phyloP scores from a whole-genome alignment of 495 filamentous ascomycete species.

The Extremus antarcticus region DNA sequence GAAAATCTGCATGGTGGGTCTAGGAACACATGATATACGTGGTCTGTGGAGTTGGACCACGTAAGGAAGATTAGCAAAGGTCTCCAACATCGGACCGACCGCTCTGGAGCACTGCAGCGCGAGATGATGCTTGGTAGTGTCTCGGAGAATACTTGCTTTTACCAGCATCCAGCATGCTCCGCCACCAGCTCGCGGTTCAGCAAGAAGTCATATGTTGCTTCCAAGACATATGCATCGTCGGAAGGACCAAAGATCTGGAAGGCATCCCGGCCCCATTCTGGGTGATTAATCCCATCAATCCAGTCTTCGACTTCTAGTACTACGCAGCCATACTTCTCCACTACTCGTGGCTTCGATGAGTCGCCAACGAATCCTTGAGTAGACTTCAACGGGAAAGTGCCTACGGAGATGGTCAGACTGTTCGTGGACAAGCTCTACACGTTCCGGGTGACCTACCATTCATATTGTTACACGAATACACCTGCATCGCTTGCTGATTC shows the following conservation, averaged over 20 bases:
- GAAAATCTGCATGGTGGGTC: too few relatives aligned
- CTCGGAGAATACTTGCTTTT: too few relatives aligned
- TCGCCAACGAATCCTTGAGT: slow-evolving; percentile 27
- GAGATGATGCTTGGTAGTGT: too few relatives aligned
- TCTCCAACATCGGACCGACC: too few relatives aligned
- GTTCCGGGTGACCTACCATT: slow-evolving; percentile 38
- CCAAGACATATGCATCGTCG: not conserved
- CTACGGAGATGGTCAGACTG: slow-evolving; percentile 9
- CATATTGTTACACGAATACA: slow-evolving; percentile 64
- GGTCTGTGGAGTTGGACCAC: too few relatives aligned
- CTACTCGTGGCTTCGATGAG: slow-evolving; percentile 27
- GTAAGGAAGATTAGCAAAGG: too few relatives aligned
- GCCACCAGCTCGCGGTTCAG: not conserved
- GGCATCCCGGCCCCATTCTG: not conserved
- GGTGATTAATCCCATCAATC: slow-evolving; percentile 18
- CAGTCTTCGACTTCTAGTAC: slow-evolving; percentile 39
- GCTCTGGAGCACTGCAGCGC: too few relatives aligned
- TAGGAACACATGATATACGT: too few relatives aligned
- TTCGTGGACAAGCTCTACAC: not conserved
- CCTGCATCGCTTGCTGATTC: slow-evolving; percentile 67
- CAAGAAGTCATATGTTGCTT: not conserved
- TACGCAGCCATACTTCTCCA: slow-evolving; percentile 47
- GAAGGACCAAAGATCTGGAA: not conserved
- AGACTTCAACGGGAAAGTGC: slow-evolving; percentile 29
- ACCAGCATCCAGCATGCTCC: too few relatives aligned